Evolutionary conservation across 2,329 filamentous ascomycete genomes (phyloP), one percentile per base, ranked within the genome.

Genomic region (Septoria linicola): DNA sequence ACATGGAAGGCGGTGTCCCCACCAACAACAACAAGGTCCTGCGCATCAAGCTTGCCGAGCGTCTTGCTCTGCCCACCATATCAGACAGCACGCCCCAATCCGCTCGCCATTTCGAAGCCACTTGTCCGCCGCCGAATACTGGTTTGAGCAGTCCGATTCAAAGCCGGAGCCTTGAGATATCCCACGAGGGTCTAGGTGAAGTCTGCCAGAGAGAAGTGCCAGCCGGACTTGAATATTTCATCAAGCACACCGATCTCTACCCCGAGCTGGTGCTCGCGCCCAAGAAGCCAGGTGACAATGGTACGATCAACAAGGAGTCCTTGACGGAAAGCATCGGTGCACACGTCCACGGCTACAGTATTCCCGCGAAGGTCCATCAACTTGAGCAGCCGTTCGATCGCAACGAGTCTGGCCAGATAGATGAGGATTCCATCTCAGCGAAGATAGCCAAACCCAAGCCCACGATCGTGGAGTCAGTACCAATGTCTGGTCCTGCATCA

Each of bases 11-110:
- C 34, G 65, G 80, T 0, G 77, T 80, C 1, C 80, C 76, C 51
- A 76, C 71, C 30, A 81, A 81, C 64, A 80, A 80, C 68, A 80
- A 80, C 68, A 82, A 82, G 58, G 68, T 81, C n/a, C 66, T 81
- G 17, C 74, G 80, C 2, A 79, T 81, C 59, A 75, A 72, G 55
- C 66, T 82, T 3, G 74, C 70, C 0, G 71, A 80, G 48, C 70
- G 79, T 2, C 65, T 81, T 3, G 62, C 65, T 2, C 58, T 82
- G 13, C 68, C 72, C 0, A 66, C 71, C 1, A 55, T 80, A 8
- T 73, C 72, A 0, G 76, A 80, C 21, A 65, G 70, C 4, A 76
- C 70, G 3, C 67, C 70, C 2, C 71, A 75, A 44, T 63, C 73
- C 0, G 63, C 70, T 3, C 70, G 75, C n/a, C 77, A 81, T 54